phyloP scores from a whole-genome alignment of 352 stramenopile genomes.

The Phytophthora kernoviae region DNA sequence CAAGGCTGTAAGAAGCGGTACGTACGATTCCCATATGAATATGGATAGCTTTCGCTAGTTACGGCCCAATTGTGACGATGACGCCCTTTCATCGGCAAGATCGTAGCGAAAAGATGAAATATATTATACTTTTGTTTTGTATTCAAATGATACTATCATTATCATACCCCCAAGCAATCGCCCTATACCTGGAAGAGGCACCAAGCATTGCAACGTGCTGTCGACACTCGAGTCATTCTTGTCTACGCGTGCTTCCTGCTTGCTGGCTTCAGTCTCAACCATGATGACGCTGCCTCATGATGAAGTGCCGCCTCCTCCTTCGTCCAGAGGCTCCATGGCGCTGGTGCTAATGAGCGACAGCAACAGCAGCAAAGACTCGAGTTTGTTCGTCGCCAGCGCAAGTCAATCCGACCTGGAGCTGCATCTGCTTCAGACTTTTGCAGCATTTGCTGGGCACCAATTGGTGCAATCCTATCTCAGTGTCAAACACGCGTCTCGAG shows the following conservation, averaged over 20 bases:
- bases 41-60: too few species aligned
- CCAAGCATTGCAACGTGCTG: too few species aligned
- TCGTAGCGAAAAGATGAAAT: neutral
- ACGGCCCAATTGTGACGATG: neutral
- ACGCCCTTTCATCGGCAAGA: neutral
- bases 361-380: neutral
- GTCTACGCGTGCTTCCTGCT: neutral
- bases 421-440: conserved; percentile 61
- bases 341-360: conserved; percentile 13
- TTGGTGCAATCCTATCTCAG: conserved; percentile 48
- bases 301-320: conserved; percentile 28
- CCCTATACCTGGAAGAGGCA: neutral
- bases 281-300: conserved; percentile 40
- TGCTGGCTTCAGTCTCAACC: neutral
- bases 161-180: neutral
- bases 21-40: too few species aligned
- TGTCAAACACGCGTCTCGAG: conserved; percentile 54
- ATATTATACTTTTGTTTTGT: neutral
- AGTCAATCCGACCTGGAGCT: conserved; percentile 62
- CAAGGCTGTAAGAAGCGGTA: too few species aligned
- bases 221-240: neutral
- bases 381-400: conserved; percentile 12
- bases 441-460: conserved; percentile 38
- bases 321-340: conserved; percentile 22
- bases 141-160: neutral